Percentiles rank a stretch among this genome's conserved stretches.
Conservation (phyloP, 495 filamentous ascomycete species). For the Cercophora samala region DNA sequence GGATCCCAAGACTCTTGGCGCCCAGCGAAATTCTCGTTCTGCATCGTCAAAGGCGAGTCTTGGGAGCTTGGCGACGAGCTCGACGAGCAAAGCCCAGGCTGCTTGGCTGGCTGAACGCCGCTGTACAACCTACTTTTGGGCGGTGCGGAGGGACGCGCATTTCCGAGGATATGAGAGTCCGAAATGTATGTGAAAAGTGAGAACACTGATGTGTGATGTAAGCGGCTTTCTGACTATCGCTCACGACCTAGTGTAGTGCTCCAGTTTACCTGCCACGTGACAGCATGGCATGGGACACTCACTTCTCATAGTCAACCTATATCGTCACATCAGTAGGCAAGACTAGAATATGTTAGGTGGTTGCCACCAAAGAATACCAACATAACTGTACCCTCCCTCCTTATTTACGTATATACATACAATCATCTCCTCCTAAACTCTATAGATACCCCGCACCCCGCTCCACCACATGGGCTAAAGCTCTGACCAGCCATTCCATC, state of each 20-base stretch:
- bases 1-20: slow-evolving; percentile 12
- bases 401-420: background rate
- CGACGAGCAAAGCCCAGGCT: background rate
- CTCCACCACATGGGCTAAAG: background rate
- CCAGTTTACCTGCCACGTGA: too few species aligned
- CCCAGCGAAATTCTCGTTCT: background rate
- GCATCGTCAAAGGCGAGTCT: background rate
- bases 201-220: background rate
- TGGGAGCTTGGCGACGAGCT: background rate
- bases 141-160: background rate
- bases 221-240: background rate
- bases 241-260: too few species aligned
- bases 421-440: background rate
- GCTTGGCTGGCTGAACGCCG: background rate
- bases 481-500: background rate
- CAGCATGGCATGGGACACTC: too few species aligned
- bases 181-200: background rate
- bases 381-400: too few species aligned
- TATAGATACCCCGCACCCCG: background rate
- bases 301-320: too few species aligned
- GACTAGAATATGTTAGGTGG: background rate
- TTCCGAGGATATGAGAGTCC: background rate
- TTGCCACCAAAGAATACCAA: background rate
- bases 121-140: background rate
- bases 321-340: too few species aligned